Percentiles rank a stretch among this genome's conserved stretches.
Conservation (phyloP, 2,329 filamentous ascomycete species). For the Alternaria sp. region DNA sequence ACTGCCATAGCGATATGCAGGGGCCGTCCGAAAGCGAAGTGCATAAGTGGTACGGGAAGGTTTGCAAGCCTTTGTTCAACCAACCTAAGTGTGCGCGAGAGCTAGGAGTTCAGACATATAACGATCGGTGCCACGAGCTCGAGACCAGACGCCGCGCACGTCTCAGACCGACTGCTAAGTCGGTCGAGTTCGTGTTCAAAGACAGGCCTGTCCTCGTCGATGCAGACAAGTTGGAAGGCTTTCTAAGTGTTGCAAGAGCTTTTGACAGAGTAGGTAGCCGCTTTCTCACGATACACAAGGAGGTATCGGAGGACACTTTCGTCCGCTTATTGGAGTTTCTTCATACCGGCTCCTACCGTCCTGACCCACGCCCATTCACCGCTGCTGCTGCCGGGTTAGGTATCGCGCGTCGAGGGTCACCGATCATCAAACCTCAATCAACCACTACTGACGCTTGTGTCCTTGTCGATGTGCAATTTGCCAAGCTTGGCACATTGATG, state of each 20-base stretch:
- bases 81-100: conserved; percentile 28
- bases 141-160: conserved; percentile 39
- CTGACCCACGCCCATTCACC: conserved; percentile 23
- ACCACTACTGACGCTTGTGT: conserved; percentile 20
- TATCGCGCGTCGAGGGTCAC: conserved; percentile 27
- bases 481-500: conserved; percentile 47
- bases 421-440: conserved; percentile 31
- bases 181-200: conserved; percentile 51
- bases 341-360: conserved; percentile 35
- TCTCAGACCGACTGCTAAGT: conserved; percentile 42
- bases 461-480: conserved; percentile 35
- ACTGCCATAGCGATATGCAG: conserved; percentile 31
- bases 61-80: conserved; percentile 43
- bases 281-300: conserved; percentile 44
- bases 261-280: conserved; percentile 37
- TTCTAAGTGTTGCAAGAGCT: conserved; percentile 40
- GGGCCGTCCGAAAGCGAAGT: conserved; percentile 32
- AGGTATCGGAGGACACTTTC: conserved; percentile 39
- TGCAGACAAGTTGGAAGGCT: conserved; percentile 37
- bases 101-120: conserved; percentile 42
- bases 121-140: conserved; percentile 37
- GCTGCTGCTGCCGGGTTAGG: conserved; percentile 12
- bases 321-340: conserved; percentile 47
- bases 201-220: conserved; percentile 47
- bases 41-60: conserved; percentile 44